phyloP scores from a whole-genome alignment of 2,329 filamentous ascomycete genomes.

The Calcarisporium arbuscula region DNA sequence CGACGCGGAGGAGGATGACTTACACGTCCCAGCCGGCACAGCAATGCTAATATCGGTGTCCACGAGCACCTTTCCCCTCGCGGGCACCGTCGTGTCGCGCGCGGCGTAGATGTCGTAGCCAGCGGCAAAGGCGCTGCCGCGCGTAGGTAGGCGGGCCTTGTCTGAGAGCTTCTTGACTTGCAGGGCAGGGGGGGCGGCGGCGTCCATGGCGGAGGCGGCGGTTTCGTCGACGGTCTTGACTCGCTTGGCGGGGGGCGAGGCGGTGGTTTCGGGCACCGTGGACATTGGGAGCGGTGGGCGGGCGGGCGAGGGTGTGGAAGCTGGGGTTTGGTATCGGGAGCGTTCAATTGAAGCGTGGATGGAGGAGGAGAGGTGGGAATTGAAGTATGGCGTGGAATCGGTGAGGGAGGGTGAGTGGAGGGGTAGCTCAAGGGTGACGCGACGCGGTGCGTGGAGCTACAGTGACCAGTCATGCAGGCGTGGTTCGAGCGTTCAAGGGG shows the following conservation, averaged over 20 bases:
- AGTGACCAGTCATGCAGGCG: too few relatives aligned
- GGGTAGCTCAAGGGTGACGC: too few relatives aligned
- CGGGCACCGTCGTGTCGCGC: constrained; percentile 67
- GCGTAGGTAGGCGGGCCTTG: constrained; percentile 74
- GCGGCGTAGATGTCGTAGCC: constrained; percentile 91
- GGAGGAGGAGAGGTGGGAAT: too few relatives aligned
- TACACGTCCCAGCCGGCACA: constrained; percentile 85
- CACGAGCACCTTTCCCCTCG: constrained; percentile 77
- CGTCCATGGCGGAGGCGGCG: constrained; percentile 26
- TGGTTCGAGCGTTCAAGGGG: too few relatives aligned
- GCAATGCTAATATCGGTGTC: constrained; percentile 89
- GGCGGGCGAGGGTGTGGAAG: constrained; percentile 16
- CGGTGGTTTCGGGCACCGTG: constrained; percentile 32
- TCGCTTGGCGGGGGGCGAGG: constrained; percentile 74
- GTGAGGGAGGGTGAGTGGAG: too few relatives aligned
- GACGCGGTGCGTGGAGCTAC: too few relatives aligned
- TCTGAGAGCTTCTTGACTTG: constrained; percentile 83
- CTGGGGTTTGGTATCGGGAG: not conserved
- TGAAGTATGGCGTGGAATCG: too few relatives aligned
- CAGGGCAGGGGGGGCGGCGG: constrained; percentile 50
- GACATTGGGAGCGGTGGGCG: constrained; percentile 16
- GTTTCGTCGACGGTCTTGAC: constrained; percentile 51
- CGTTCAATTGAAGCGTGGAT: too few relatives aligned
- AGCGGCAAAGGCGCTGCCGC: constrained; percentile 82
- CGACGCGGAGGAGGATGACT: constrained; percentile 23